A percentile compares a stretch with the other conserved stretches of the same genome.
Conservation (phyloP, 441 rosid species). For the Pelargonium citronellum region DNA sequence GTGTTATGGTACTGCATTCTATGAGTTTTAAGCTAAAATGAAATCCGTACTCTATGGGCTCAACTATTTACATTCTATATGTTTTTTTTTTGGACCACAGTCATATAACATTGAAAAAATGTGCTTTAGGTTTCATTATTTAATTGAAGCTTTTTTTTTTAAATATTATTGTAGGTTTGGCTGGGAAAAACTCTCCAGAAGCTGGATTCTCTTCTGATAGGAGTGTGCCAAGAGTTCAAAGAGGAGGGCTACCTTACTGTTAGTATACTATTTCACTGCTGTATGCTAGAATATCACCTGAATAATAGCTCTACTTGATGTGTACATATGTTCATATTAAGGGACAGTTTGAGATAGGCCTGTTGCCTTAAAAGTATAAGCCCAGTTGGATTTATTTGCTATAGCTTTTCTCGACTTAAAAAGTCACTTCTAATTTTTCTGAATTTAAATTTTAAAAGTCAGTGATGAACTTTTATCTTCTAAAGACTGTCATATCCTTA, state of each 20-base stretch:
- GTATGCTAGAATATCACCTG: conserved; percentile 14
- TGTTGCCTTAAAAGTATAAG: too few relatives aligned
- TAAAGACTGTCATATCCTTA: background rate
- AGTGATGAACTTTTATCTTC: background rate
- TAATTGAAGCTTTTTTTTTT: conserved; percentile 27
- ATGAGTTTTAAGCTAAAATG: background rate
- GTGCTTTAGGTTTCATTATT: conserved; percentile 18
- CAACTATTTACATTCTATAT: conserved; percentile 4
- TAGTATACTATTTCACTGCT: conserved; percentile 35
- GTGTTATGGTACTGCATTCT: background rate
- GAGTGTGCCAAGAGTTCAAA: conserved; percentile 91
- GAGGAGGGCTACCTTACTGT: conserved; percentile 84
- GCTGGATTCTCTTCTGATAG: conserved; percentile 91
- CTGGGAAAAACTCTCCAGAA: conserved; percentile 92
- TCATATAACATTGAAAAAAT: conserved; percentile 7
- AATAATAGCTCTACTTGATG: conserved; percentile 3
- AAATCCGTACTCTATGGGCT: background rate
- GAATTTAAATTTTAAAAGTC: background rate
- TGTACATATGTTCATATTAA: background rate
- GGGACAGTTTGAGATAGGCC: background rate
- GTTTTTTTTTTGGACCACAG: conserved; percentile 4
- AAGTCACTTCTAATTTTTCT: too few relatives aligned
- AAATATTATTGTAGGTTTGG: conserved; percentile 65
- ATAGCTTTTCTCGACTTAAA: too few relatives aligned
- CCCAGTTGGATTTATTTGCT: too few relatives aligned